Evolutionary conservation across 2,329 filamentous ascomycete species (phyloP), one percentile per base, ranked within the genome.

Genomic region (Paecilomyces variotii): DNA sequence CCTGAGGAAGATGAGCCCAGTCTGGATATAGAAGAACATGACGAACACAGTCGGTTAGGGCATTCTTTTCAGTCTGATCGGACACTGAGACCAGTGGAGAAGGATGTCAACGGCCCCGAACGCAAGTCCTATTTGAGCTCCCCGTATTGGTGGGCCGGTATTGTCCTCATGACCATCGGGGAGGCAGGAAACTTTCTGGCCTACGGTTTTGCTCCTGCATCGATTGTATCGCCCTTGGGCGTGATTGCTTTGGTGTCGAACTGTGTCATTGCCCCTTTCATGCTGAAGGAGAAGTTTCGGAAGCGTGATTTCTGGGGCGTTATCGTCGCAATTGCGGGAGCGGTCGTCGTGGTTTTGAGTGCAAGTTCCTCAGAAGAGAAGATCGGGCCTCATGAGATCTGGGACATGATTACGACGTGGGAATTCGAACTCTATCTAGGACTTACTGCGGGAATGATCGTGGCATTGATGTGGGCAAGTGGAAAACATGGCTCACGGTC

Each of bases 181-280:
- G 94, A 99, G 77, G 88, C 89, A 70, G 94, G 94, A 56, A 99
- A 99, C 73, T 99, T 99, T 70, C 78, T 99, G 62, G 94, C 94
- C 0, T 99, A 99, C 70, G 94, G 94, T 26, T 99, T 99, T 72
- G 94, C 94, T 30, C 94, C 94, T 2, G 94, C 94, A 6, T 97
- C 94, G 12, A 97, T 99, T 67, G 94, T 99, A 50, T 97, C 92
- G 34, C 94, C 94, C 0, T 80, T 99, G 4, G 94, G 94, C 9
- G 94, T 99, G n/a, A 94, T 99, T 11, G 94, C 94, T 1, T 80
- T 99, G 62, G 87, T 99, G 53, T 96, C 92, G 52, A 99, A 99
- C 76, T 99, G 94, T 74, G 84, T 99, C 60, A 96, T 99, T 70
- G 94, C 94, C 2, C 94, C 94, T 0, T 86, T 94, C 62, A 87